phyloP scores from a whole-genome alignment of 306 rosid species.

The Rosa lucieae region DNA sequence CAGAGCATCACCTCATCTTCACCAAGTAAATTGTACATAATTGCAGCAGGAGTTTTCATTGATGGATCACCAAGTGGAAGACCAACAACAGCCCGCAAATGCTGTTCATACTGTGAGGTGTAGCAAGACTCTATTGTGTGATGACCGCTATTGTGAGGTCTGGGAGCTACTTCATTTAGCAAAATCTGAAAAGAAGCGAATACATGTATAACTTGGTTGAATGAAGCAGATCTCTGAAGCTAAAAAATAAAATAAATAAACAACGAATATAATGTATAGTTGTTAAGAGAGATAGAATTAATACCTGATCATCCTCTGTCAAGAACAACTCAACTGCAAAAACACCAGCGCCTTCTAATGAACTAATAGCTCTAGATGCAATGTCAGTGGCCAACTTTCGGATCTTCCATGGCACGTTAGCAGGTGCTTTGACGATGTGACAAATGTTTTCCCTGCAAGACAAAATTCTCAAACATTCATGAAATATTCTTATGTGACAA shows the following conservation, averaged over 20 bases:
- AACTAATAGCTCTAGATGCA: slow-evolving; percentile 76
- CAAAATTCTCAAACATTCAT: slow-evolving; percentile 24
- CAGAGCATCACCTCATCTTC: slow-evolving; percentile 69
- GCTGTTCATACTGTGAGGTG: slow-evolving; percentile 90
- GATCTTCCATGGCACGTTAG: slow-evolving; percentile 68
- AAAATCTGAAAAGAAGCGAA: slow-evolving; percentile 56
- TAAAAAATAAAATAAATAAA: background rate
- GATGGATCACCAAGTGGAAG: slow-evolving; percentile 98
- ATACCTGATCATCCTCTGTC: slow-evolving; percentile 75
- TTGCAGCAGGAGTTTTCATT: slow-evolving; percentile 80
- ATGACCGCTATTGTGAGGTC: slow-evolving; percentile 99
- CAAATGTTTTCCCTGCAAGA: slow-evolving; percentile 79
- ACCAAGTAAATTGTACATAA: slow-evolving; percentile 87
- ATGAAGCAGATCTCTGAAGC: background rate
- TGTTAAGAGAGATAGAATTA: slow-evolving; percentile 23
- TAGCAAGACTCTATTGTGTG: slow-evolving; percentile 89
- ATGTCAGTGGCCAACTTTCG: slow-evolving; percentile 65
- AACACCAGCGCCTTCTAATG: slow-evolving; percentile 93
- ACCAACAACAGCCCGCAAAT: slow-evolving; percentile 92
- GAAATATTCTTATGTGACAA: slow-evolving; percentile 23
- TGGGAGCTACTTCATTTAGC: slow-evolving; percentile 92
- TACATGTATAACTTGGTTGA: slow-evolving; percentile 14
- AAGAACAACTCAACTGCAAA: slow-evolving; percentile 94
- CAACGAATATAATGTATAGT: background rate
- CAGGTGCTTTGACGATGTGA: slow-evolving; percentile 85